These are phyloP conservation scores for Umbelopsis sp. DNA, from an alignment of 192 early-diverging fungal genomes.

Conservation along the genomic window DNA sequence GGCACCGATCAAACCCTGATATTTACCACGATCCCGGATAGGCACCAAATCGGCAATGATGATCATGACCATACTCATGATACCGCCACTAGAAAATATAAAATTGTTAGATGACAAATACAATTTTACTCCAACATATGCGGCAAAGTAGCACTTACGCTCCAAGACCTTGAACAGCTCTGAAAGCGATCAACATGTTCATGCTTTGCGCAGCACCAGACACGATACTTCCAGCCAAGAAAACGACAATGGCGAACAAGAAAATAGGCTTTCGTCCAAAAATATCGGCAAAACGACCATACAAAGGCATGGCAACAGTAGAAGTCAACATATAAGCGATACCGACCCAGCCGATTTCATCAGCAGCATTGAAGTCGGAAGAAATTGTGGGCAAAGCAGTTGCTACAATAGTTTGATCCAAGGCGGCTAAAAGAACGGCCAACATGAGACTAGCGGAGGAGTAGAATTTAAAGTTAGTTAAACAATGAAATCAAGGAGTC, in stretches of 20 bases:
- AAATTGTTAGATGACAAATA: neutral
- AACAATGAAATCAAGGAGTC: too few species aligned
- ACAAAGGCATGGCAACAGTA: conserved; percentile 74
- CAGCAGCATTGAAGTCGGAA: conserved; percentile 65
- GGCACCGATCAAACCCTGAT: conserved; percentile 57
- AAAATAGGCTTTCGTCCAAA: conserved; percentile 75
- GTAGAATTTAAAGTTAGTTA: neutral
- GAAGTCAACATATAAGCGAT: conserved; percentile 67
- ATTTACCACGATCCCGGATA: conserved; percentile 67
- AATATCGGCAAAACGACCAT: conserved; percentile 75
- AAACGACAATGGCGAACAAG: conserved; percentile 63
- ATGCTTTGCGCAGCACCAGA: conserved; percentile 60
- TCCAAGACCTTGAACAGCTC: conserved; percentile 76
- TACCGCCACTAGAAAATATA: conserved; percentile 21
- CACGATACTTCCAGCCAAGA: conserved; percentile 65
- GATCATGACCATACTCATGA: conserved; percentile 61
- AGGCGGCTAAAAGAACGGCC: conserved; percentile 69
- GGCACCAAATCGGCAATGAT: conserved; percentile 73
- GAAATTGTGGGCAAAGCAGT: conserved; percentile 75
- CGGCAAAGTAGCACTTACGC: conserved; percentile 40
- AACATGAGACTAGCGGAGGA: conserved; percentile 53
- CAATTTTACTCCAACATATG: neutral
- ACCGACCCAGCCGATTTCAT: conserved; percentile 79
- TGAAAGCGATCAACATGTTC: conserved; percentile 64
- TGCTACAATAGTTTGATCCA: conserved; percentile 85